phyloP scores from a whole-genome alignment of 345 rosid species.

The Citrus sinensis region DNA sequence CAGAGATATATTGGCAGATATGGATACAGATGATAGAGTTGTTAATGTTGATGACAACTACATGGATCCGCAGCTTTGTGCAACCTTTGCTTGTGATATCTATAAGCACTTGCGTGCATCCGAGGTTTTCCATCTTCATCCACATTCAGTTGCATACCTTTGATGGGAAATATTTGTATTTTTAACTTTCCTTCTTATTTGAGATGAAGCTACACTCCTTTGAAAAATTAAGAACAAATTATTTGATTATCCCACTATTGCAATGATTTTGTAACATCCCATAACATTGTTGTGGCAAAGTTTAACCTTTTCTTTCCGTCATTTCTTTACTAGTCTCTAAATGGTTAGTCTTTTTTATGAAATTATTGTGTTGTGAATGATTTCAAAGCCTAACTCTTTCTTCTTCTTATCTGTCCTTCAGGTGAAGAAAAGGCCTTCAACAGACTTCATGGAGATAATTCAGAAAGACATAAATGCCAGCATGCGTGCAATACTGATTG shows the following conservation, averaged over 20 bases:
- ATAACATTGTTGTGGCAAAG: background rate
- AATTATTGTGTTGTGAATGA: background rate
- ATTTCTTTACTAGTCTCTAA: background rate
- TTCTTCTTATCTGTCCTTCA: slow-evolving; percentile 13
- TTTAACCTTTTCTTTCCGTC: background rate
- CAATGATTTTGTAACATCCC: background rate
- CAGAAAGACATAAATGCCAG: slow-evolving; percentile 82
- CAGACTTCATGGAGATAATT: slow-evolving; percentile 70
- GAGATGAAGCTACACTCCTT: background rate
- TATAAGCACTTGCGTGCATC: slow-evolving; percentile 69
- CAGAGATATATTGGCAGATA: slow-evolving; percentile 48
- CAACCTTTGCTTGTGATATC: slow-evolving; percentile 51
- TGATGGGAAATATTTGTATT: background rate
- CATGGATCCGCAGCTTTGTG: slow-evolving; percentile 83
- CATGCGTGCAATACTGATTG: slow-evolving; percentile 85
- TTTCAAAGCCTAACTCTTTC: background rate
- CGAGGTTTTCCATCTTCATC: slow-evolving; percentile 47
- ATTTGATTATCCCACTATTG: background rate
- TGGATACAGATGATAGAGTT: slow-evolving; percentile 43
- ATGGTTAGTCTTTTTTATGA: background rate
- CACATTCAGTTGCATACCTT: background rate
- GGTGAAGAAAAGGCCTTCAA: slow-evolving; percentile 77
- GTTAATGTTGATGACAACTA: slow-evolving; percentile 52
- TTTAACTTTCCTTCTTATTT: background rate
- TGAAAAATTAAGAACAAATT: background rate